Base-by-base conservation (phyloP, 768 basidiomycete species). In the Mycena amicta region DNA sequence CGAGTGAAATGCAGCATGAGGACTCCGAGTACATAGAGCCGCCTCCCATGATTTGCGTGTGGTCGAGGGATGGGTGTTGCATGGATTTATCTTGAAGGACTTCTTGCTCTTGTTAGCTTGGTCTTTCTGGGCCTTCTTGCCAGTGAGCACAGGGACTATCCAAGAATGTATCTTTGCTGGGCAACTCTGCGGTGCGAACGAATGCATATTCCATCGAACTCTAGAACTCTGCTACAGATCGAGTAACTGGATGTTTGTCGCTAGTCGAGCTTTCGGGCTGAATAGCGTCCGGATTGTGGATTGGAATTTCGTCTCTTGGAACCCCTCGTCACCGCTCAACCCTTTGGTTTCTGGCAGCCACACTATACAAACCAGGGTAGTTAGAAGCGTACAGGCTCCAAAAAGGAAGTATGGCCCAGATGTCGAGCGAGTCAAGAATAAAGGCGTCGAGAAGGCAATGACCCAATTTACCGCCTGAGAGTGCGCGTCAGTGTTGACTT, bases 331-430 rank as follows among this genome's bases (percentile, higher is more conserved):
- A 16, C 81, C 68, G 54, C 71, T 75, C 52, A 73, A 70, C 2
- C 80, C 80, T 47, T 74, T 75, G 4, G 79, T 80, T 59, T 82
- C 81, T 18, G 79, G 79, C 60, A 74, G 72, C 54, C 72, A 76
- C 1, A 74, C 67, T 22, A 71, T 51, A 56, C 77, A 81, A 18
- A 77, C 71, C 23, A 76, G 5, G 15, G 74, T 74, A 25, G 74
- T 72, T 41, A 80, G 56, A 40, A 73, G 69, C 18, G 73, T 65
- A 46, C 70, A 75, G n/a, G 62, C 61, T 26, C 77, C 75, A 53
- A 80, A 82, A 45, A 80, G 64, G 67, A 82, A 82, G 62, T 80
- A 81, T 1, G 78, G 77, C 1, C 78, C 80, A 1, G 75, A 81
- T 5, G 74, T 71, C 5, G 77, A 80, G 45, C 70, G 66, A 3